Evolutionary conservation across 148 eudicot species (phyloP).

Genomic region (Camellia japonica): DNA sequence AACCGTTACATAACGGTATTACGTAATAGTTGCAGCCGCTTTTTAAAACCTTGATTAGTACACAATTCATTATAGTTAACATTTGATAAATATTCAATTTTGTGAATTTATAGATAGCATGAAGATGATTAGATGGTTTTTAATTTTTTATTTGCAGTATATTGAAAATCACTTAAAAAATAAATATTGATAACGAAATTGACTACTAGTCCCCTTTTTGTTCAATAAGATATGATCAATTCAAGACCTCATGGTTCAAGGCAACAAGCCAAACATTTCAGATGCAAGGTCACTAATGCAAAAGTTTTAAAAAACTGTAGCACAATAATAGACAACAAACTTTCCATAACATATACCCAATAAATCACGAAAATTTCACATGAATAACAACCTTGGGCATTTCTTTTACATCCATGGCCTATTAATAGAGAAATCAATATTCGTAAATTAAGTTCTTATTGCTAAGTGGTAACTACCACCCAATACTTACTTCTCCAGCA

Average conservation of each 20-base stretch:
- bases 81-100: too few species aligned
- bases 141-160: too few species aligned
- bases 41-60: too few species aligned
- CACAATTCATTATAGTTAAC: too few species aligned
- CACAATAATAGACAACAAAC: background rate
- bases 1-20: too few species aligned
- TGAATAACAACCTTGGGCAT: background rate
- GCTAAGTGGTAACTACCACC: background rate
- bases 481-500: slow-evolving; percentile 85
- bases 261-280: background rate
- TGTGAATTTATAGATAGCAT: too few species aligned
- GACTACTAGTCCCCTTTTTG: too few species aligned
- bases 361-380: background rate
- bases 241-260: background rate
- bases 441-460: background rate
- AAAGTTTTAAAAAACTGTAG: background rate
- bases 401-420: background rate
- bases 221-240: too few species aligned
- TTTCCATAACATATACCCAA: background rate
- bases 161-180: too few species aligned
- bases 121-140: too few species aligned
- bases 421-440: background rate
- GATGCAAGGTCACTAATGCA: background rate
- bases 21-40: too few species aligned
- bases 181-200: too few species aligned